Evolutionary conservation across 2,329 filamentous ascomycete species (phyloP), one percentile per base, ranked within the genome.

Genomic region (Corniculantispora saksenae): DNA sequence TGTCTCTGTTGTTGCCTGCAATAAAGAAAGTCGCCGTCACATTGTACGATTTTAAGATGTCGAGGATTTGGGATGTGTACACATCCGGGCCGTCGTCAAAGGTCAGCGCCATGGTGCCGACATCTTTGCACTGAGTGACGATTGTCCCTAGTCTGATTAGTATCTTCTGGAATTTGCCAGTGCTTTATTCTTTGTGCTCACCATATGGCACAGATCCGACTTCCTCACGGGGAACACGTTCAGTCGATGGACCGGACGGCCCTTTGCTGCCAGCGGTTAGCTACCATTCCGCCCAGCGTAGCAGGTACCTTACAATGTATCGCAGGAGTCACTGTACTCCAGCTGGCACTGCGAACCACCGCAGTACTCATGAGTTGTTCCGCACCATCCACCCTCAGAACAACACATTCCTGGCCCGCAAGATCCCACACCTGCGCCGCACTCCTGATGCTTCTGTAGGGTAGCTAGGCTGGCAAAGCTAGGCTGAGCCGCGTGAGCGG

Each of bases 81-180:
- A 67, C 63, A 65, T 74, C 80, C 0, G 82, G 82, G 0, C 81
- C 81, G 60, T 84, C 82, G 67, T 83, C 82, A 68, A 79, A 82
- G 1, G 81, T 83, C 29, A 84, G 72, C 1, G 82, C 81, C 45
- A 81, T 72, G 63, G 73, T 72, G 25, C 75, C 78, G 1, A 76
- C 74, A 15, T 66, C 66, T 1, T 70, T 75, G 67, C 78, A 80
- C 13, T 70, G 73, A 0, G 72, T 81, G 67, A 80, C 77, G 63
- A 71, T 66, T 43, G 68, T 70, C 43, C 77, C 76, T 78, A 50
- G 25, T 48, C n/a, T 57, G 67, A 68, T 63, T 15, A 47, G 60
- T 29, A 48, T 48, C n/a, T 60, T 38, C 55, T 27, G 13, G 12
- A 27, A 15, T 63, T n/a, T n/a, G n/a, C n/a, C 15, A 48, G 54